Percentiles rank a stretch among this genome's conserved stretches.
Evolutionary conservation across 2,329 filamentous ascomycete genomes (phyloP).

Genomic region (Drechslerella coelobrocha): DNA sequence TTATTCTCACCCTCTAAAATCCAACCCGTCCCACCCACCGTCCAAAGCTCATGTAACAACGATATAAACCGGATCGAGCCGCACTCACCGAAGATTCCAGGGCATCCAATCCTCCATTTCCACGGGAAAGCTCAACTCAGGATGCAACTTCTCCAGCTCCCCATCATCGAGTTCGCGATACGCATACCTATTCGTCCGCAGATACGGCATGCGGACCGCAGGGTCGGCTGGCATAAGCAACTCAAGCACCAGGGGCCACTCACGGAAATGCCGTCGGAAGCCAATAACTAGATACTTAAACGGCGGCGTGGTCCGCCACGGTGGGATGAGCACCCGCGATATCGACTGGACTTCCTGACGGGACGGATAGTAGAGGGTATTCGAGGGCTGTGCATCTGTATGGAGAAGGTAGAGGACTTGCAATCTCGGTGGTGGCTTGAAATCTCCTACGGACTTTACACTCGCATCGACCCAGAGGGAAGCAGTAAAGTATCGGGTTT

Average conservation of each 20-base stretch:
- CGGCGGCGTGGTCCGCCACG: background rate
- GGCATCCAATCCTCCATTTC: constrained; percentile 12
- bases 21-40: no score
- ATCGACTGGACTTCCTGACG: background rate
- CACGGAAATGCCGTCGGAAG: background rate
- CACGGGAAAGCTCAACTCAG: background rate
- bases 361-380: background rate
- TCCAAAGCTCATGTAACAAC: no score
- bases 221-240: background rate
- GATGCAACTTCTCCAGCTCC: constrained; percentile 4
- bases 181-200: background rate
- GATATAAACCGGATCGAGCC: background rate
- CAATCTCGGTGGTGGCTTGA: background rate
- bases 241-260: constrained; percentile 11
- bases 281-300: constrained; percentile 15
- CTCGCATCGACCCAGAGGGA: background rate
- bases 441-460: background rate
- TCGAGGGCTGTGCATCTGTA: background rate
- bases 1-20: no score
- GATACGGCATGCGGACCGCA: background rate
- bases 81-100: constrained; percentile 4
- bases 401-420: background rate
- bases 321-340: background rate
- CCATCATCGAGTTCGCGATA: background rate
- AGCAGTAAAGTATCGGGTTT: no score